phyloP scores from a whole-genome alignment of 768 basidiomycete species.

The Tubosaeta brunneosetosa region DNA sequence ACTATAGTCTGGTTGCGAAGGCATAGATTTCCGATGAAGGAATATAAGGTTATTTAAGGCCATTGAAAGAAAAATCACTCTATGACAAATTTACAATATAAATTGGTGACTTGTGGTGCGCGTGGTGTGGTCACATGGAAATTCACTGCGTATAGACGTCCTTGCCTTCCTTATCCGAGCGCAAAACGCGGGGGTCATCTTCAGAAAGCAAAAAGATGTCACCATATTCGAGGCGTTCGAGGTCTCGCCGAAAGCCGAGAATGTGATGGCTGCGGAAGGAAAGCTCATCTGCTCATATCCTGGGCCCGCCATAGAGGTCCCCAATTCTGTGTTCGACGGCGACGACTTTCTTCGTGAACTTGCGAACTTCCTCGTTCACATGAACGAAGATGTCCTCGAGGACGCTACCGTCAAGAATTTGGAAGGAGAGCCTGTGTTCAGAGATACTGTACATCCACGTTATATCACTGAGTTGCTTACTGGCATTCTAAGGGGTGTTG shows the following conservation, averaged over 20 bases:
- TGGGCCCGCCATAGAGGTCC: constrained; percentile 37
- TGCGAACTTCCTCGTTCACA: constrained; percentile 33
- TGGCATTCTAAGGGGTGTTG: constrained; percentile 40
- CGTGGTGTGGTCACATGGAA: no score
- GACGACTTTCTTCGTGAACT: constrained; percentile 33
- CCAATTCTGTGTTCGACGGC: constrained; percentile 11
- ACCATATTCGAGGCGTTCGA: constrained; percentile 32
- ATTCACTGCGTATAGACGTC: constrained; percentile 27
- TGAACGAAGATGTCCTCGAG: constrained; percentile 19
- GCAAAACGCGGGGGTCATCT: constrained; percentile 46
- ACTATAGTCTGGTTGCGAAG: no score
- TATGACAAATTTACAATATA: no score
- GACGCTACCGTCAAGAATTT: no score
- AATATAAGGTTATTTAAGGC: no score
- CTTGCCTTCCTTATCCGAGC: constrained; percentile 35
- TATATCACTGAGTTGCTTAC: constrained; percentile 44
- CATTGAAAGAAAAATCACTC: no score
- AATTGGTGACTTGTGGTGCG: no score
- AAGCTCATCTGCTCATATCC: constrained; percentile 36
- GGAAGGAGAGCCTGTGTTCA: no score
- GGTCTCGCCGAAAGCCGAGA: constrained; percentile 31
- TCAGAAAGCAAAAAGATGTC: constrained; percentile 23
- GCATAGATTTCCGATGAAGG: no score
- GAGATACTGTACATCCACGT: constrained; percentile 14
- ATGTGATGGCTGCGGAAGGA: constrained; percentile 25